These are phyloP conservation scores for Hymenoscyphus fructigenus DNA, from an alignment of 2,329 filamentous ascomycete genomes.

Conservation along the genomic window DNA sequence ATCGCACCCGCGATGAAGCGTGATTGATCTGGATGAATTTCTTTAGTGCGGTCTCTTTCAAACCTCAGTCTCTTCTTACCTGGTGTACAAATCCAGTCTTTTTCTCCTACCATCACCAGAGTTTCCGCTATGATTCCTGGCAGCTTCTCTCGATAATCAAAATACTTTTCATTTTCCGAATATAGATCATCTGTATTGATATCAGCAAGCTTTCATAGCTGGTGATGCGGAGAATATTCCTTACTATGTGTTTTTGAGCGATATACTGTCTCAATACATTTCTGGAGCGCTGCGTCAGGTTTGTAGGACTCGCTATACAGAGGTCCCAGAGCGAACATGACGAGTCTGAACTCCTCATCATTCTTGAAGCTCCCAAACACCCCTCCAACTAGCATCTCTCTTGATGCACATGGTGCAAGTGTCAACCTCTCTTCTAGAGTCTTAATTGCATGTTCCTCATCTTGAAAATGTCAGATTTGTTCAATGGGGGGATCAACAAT, in stretches of 20 bases:
- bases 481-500: background rate
- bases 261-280: conserved; percentile 36
- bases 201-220: background rate
- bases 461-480: conserved; percentile 19
- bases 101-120: conserved; percentile 40
- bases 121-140: conserved; percentile 37
- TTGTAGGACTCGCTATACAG: conserved; percentile 41
- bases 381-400: conserved; percentile 40
- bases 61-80: conserved; percentile 24
- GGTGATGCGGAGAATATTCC: conserved; percentile 5
- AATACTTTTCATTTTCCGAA: conserved; percentile 39
- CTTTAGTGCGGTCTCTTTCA: background rate
- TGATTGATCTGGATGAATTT: conserved; percentile 34
- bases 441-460: conserved; percentile 39
- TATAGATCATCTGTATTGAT: conserved; percentile 38
- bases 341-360: conserved; percentile 41
- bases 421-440: conserved; percentile 36
- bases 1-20: conserved; percentile 35
- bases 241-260: conserved; percentile 41
- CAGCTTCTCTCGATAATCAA: conserved; percentile 39
- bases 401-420: conserved; percentile 39
- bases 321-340: conserved; percentile 41
- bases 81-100: conserved; percentile 44
- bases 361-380: conserved; percentile 41
- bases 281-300: conserved; percentile 36